Conservation (phyloP, 768 basidiomycete species). For the Panaeolus papilionaceus region DNA sequence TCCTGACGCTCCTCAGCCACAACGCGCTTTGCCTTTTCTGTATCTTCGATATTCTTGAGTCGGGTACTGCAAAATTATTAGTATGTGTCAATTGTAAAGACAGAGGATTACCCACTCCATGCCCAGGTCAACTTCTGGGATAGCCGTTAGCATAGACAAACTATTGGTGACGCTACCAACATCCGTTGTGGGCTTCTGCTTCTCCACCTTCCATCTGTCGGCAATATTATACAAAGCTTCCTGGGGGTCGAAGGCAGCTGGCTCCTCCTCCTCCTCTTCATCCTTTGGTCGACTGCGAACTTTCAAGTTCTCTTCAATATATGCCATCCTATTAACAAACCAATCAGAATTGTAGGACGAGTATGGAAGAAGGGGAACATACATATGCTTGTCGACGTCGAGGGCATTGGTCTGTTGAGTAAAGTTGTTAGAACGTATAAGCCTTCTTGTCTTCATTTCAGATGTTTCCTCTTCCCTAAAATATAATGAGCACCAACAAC, state of each 20-base stretch:
- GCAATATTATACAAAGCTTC: constrained; percentile 81
- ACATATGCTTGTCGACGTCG: constrained; percentile 99
- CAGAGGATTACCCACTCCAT: constrained; percentile 83
- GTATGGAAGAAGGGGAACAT: constrained; percentile 34
- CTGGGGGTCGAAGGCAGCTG: constrained; percentile 66
- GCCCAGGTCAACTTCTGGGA: constrained; percentile 97
- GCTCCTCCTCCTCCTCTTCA: constrained; percentile 47
- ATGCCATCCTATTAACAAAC: constrained; percentile 75
- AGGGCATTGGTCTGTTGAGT: constrained; percentile 96
- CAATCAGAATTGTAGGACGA: neutral
- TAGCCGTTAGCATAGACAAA: constrained; percentile 94
- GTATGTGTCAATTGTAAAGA: constrained; percentile 7
- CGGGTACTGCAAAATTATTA: constrained; percentile 62
- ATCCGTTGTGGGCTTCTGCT: constrained; percentile 65
- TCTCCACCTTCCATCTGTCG: constrained; percentile 67
- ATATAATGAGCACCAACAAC: neutral
- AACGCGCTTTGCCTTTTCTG: constrained; percentile 92
- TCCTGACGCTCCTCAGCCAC: constrained; percentile 79
- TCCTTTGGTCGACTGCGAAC: constrained; percentile 66
- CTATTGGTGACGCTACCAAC: constrained; percentile 95
- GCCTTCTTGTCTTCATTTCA: constrained; percentile 72
- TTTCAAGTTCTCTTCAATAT: constrained; percentile 93
- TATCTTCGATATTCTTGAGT: constrained; percentile 95
- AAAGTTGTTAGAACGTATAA: constrained; percentile 89
- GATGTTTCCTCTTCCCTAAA: constrained; percentile 67